These are phyloP conservation scores for Melaleuca quinquenervia DNA, from an alignment of 345 rosid genomes.

Conservation along the genomic window DNA sequence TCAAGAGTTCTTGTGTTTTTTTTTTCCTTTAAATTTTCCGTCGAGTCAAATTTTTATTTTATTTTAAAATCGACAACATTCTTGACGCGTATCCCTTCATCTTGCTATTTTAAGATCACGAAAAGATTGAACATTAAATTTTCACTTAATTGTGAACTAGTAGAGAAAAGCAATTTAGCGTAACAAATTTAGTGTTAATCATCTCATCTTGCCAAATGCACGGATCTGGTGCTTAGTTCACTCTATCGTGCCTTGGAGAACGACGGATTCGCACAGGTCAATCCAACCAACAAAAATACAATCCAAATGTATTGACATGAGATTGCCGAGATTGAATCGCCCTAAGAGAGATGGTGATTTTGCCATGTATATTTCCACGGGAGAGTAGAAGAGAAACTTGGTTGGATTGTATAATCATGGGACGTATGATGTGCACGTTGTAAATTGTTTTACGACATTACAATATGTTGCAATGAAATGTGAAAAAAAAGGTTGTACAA, in stretches of 20 bases:
- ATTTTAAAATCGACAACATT: not conserved
- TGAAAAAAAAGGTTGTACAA: accelerated
- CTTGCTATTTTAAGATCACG: not conserved
- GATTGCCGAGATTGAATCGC: accelerated
- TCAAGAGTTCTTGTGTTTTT: not conserved
- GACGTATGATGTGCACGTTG: not conserved
- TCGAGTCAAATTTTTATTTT: not conserved
- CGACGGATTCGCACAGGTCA: not conserved
- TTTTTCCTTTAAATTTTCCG: not conserved
- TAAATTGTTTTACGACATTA: not conserved
- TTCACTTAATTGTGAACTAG: not conserved
- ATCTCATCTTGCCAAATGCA: not conserved
- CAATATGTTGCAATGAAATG: not conserved
- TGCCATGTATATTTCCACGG: accelerated
- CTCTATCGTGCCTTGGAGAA: accelerated
- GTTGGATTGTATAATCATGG: too few relatives aligned
- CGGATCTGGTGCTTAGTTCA: not conserved
- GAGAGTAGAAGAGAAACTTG: not conserved
- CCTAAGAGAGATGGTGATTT: accelerated
- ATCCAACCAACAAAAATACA: not conserved
- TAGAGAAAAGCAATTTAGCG: not conserved
- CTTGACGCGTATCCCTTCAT: not conserved
- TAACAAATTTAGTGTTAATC: not conserved
- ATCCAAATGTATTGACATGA: not conserved
- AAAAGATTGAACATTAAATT: not conserved